A percentile compares a stretch with the other conserved stretches of the same genome.
These are phyloP conservation scores for Suhomyces atakaporum DNA, from an alignment of 1,139 yeast species.

Conservation along the genomic window DNA sequence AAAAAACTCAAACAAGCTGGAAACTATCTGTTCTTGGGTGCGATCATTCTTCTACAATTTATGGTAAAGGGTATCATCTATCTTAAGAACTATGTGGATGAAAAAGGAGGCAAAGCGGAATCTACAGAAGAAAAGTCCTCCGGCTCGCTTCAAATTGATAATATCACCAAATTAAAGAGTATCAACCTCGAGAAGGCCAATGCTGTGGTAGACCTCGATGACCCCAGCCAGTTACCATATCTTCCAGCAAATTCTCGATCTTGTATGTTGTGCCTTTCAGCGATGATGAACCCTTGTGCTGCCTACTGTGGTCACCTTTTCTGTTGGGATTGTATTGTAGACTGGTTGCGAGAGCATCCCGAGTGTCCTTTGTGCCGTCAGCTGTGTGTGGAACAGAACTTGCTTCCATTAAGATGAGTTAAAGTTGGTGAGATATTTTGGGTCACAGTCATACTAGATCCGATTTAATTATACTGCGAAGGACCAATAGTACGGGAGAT, in stretches of 20 bases:
- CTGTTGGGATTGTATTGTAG: conserved; percentile 89
- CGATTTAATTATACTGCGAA: no score
- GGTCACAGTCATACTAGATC: no score
- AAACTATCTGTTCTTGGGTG: conserved; percentile 79
- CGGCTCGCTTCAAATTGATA: conserved; percentile 4
- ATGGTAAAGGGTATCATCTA: conserved; percentile 46
- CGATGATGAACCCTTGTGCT: conserved; percentile 80
- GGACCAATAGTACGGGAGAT: no score
- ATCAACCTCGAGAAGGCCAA: conserved; percentile 3
- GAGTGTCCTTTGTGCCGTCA: conserved; percentile 94
- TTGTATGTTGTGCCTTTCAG: conserved; percentile 81
- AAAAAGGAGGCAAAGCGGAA: conserved; percentile 10
- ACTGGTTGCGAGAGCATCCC: conserved; percentile 85
- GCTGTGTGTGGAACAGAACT: conserved; percentile 68
- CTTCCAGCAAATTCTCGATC: conserved; percentile 69
- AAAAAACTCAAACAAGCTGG: conserved; percentile 47
- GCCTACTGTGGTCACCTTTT: conserved; percentile 91
- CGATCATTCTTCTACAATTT: conserved; percentile 63
- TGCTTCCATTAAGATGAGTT: conserved; percentile 60
- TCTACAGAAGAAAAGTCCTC: conserved; percentile 1
- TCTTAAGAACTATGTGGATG: conserved; percentile 32
- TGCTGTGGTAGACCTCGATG: conserved; percentile 51
- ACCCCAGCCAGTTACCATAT: conserved; percentile 60
- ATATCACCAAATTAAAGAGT: conserved; percentile 15
- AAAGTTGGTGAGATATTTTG: no score